A percentile compares a stretch with the other conserved stretches of the same genome.
phyloP scores from a whole-genome alignment of 768 basidiomycete species.

The Lentinula detonsa region DNA sequence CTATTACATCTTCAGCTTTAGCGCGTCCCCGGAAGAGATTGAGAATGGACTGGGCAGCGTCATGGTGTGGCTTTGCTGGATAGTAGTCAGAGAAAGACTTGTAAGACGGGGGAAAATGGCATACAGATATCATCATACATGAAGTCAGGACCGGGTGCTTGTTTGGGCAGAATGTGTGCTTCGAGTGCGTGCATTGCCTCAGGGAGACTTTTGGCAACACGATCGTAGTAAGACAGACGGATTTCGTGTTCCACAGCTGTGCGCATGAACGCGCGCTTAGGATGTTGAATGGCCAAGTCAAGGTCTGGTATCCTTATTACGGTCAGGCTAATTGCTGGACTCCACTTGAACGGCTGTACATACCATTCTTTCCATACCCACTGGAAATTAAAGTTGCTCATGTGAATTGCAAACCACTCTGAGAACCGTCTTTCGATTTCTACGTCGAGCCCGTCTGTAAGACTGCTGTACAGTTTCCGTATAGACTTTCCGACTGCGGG shows the following conservation, averaged over 20 bases:
- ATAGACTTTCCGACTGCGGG: constrained; percentile 97
- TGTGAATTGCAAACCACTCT: constrained; percentile 94
- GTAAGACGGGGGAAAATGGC: constrained; percentile 3
- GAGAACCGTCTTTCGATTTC: constrained; percentile 78
- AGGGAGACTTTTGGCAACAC: constrained; percentile 85
- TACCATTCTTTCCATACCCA: constrained; percentile 99
- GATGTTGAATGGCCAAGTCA: constrained; percentile 65
- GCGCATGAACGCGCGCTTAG: constrained; percentile 83
- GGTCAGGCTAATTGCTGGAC: neutral
- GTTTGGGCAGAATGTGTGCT: constrained; percentile 54
- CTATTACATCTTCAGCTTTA: constrained; percentile 74
- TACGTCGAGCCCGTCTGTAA: constrained; percentile 85
- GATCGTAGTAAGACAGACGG: constrained; percentile 88
- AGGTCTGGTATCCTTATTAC: constrained; percentile 78
- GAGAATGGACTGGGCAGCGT: constrained; percentile 73
- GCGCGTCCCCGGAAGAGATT: constrained; percentile 77
- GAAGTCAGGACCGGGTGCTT: constrained; percentile 74
- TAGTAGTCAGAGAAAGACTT: neutral
- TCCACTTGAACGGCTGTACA: constrained; percentile 15
- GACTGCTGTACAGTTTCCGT: constrained; percentile 69
- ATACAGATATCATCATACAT: constrained; percentile 78
- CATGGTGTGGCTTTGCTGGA: constrained; percentile 70
- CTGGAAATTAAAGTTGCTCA: constrained; percentile 96
- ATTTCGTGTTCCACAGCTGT: constrained; percentile 86
- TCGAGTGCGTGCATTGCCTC: constrained; percentile 68